Conservation (phyloP, 495 filamentous ascomycete genomes). For the Talaromyces liani region DNA sequence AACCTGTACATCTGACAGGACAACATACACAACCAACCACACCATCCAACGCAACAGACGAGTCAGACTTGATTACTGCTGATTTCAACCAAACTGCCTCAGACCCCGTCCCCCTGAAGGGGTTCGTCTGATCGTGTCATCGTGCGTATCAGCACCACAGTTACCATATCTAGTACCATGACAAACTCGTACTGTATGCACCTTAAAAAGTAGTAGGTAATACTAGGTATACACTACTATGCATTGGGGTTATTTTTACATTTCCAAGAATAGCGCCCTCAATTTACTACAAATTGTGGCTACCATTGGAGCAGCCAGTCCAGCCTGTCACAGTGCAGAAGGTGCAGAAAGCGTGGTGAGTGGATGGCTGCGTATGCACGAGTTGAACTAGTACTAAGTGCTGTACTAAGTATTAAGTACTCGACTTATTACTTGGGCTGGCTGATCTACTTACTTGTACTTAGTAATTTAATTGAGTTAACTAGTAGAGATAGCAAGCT, state of each 20-base stretch:
- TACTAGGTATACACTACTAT: background rate
- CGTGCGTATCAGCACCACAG: background rate
- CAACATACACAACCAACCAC: background rate
- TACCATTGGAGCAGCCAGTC: background rate
- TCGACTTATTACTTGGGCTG: too few species aligned
- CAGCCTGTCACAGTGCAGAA: conserved; percentile 1
- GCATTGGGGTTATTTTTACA: background rate
- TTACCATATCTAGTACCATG: background rate
- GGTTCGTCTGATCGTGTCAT: background rate
- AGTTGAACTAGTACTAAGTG: background rate
- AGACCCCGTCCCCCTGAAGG: background rate
- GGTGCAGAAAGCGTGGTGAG: background rate
- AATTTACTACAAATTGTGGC: background rate
- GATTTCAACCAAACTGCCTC: background rate
- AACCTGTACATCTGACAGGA: background rate
- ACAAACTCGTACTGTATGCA: background rate
- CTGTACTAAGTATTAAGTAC: too few species aligned
- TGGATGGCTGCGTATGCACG: background rate
- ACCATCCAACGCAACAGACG: background rate
- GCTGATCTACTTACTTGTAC: too few species aligned
- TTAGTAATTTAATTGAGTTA: background rate
- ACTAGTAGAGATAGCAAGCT: background rate
- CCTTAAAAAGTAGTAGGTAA: too few species aligned
- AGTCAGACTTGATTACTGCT: background rate
- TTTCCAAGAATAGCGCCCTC: background rate